A percentile compares a stretch with the other conserved stretches of the same genome.
Evolutionary conservation across 2,329 filamentous ascomycete genomes (phyloP).

Genomic region (Diaporthe capsici): DNA sequence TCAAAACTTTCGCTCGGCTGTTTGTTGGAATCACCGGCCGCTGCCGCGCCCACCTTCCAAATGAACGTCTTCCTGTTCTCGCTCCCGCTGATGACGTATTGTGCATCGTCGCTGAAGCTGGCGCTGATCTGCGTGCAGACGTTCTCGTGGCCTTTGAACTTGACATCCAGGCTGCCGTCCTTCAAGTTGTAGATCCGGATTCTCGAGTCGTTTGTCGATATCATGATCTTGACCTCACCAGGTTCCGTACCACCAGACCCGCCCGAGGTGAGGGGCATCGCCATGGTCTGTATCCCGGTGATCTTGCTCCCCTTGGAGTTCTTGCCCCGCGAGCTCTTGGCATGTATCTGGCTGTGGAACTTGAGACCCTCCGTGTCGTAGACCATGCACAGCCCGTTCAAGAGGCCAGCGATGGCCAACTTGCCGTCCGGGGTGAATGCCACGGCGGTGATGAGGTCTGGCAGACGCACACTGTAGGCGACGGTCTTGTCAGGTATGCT

Average conservation of each 20-base stretch:
- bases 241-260: constrained; percentile 53
- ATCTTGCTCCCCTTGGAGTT: constrained; percentile 98
- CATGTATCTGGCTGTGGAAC: constrained; percentile 87
- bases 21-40: constrained; percentile 70
- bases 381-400: constrained; percentile 89
- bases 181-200: constrained; percentile 90
- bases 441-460: constrained; percentile 94
- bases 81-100: constrained; percentile 91
- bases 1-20: constrained; percentile 90
- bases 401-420: constrained; percentile 87
- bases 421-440: constrained; percentile 94
- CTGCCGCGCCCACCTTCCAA: constrained; percentile 74
- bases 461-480: constrained; percentile 81
- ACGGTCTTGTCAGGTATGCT: constrained; percentile 97
- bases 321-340: constrained; percentile 91
- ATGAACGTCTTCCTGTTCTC: constrained; percentile 93
- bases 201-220: constrained; percentile 96
- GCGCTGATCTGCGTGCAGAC: constrained; percentile 91
- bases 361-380: constrained; percentile 94
- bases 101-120: constrained; percentile 87
- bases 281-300: constrained; percentile 87
- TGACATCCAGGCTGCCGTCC: constrained; percentile 87
- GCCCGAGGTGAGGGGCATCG: constrained; percentile 61
- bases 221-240: constrained; percentile 83
- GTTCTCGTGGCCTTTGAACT: constrained; percentile 94